Base-by-base conservation (phyloP, 345 rosid genomes). In the Sonneratia alba region DNA sequence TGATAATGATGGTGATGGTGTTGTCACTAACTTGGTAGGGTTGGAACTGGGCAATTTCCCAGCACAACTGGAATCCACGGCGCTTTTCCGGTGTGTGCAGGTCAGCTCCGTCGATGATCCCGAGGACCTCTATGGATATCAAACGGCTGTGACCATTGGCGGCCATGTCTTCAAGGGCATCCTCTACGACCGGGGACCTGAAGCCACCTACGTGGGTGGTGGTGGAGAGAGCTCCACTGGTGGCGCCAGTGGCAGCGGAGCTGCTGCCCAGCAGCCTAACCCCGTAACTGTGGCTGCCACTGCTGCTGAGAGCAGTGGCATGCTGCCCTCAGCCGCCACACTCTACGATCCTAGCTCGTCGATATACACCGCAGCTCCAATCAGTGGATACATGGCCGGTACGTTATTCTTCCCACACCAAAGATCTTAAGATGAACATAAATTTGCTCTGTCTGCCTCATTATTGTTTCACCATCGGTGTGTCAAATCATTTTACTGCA, bases 151-250 rank as follows among this genome's bases (percentile, higher is more conserved):
- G 32, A 84, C 76, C 73, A 84, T 84, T 1, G 81, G 83, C 4
- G 85, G 87, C n/a, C 87, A 77, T 53, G 56, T 84, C 12, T 84
- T 84, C 74, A 77, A 66, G 69, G 87, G 87, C 69, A 81, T 84
- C 72, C 85, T 84, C 43, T 84, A 84, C 24, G 87, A 84, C 77
- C 85, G 78, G 19, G 87, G 87, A 34, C 87, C 83, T 15, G 81
- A 81, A 67, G 53, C 55, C 66, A 3, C 67, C 32, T 78, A 74
- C 74, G 14, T 22, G 9, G 66, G 74, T 7, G 67, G 43, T 16
- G 70, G 66, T 11, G 70, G 71, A 0, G 79, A 77, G 36, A 71
- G 74, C 37, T 73, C 83, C 3, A 73, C 81, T 8, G 75, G 76
- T 4, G 78, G 76, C 43, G 75, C 70, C 12, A 7, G 51, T 13